These are phyloP conservation scores for Ceratocystis cacaofunesta DNA, from an alignment of 2,329 filamentous ascomycete genomes.

Conservation along the genomic window DNA sequence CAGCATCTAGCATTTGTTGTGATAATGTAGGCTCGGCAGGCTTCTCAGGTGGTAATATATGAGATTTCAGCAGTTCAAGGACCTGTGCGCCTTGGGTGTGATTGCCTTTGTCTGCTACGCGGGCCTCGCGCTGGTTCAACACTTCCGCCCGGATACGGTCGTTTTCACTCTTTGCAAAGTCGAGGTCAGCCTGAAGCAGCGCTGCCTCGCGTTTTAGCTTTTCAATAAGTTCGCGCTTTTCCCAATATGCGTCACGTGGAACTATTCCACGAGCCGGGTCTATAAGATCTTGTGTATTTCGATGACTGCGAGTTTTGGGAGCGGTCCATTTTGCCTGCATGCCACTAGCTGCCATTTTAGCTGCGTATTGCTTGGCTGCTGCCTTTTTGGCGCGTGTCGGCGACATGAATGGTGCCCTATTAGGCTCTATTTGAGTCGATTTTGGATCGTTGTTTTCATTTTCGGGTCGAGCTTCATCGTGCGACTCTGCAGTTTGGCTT, in stretches of 20 bases:
- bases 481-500: not conserved
- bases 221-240: slow-evolving; percentile 39
- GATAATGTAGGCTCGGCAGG: slow-evolving; percentile 22
- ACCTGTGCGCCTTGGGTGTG: slow-evolving; percentile 2
- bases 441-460: not conserved
- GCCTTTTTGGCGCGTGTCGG: slow-evolving; percentile 9
- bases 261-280: slow-evolving; percentile 29
- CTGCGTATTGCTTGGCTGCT: slow-evolving; percentile 2
- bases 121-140: slow-evolving; percentile 17
- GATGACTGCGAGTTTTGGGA: not conserved
- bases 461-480: not conserved
- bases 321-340: slow-evolving; percentile 12
- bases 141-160: slow-evolving; percentile 32
- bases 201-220: slow-evolving; percentile 40
- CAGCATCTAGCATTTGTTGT: slow-evolving; percentile 33
- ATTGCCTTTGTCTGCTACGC: not conserved
- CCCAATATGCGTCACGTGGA: slow-evolving; percentile 29
- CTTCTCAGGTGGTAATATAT: slow-evolving; percentile 27
- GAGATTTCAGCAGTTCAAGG: slow-evolving; percentile 19
- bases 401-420: not conserved
- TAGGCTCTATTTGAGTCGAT: not conserved
- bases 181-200: slow-evolving; percentile 43
- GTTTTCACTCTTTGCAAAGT: slow-evolving; percentile 42
- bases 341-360: not conserved
- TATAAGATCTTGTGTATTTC: slow-evolving; percentile 20